A percentile compares a stretch with the other conserved stretches of the same genome.
Conservation (phyloP, 2,329 filamentous ascomycete species). For the Aureobasidium vineae region DNA sequence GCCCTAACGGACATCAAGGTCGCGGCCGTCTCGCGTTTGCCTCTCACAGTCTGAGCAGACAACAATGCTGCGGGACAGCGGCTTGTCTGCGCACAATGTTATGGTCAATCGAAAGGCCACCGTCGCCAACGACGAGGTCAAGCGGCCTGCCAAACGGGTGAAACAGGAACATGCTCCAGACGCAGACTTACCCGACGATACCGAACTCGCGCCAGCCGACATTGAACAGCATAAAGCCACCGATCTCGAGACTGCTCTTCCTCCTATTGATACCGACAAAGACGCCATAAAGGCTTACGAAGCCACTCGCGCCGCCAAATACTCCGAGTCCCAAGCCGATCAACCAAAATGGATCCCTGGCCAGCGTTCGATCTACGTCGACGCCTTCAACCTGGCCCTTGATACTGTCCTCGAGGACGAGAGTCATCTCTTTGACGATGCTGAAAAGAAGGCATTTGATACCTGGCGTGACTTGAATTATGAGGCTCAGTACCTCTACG, state of each 20-base stretch:
- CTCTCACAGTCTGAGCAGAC: neutral
- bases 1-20: slow-evolving; percentile 13
- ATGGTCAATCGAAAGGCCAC: slow-evolving; percentile 51
- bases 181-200: slow-evolving; percentile 16
- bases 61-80: slow-evolving; percentile 42
- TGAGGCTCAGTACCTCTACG: slow-evolving; percentile 91
- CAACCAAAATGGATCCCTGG: slow-evolving; percentile 68
- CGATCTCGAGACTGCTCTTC: slow-evolving; percentile 69
- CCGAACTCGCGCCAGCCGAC: slow-evolving; percentile 34
- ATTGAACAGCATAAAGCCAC: slow-evolving; percentile 45
- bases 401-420: slow-evolving; percentile 89
- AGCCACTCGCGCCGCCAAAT: slow-evolving; percentile 48
- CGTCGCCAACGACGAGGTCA: slow-evolving; percentile 40
- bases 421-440: slow-evolving; percentile 77
- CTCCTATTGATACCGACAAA: slow-evolving; percentile 63
- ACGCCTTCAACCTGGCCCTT: slow-evolving; percentile 91
- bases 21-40: neutral
- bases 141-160: slow-evolving; percentile 44
- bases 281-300: slow-evolving; percentile 80
- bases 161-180: slow-evolving; percentile 37
- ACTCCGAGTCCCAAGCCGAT: slow-evolving; percentile 34
- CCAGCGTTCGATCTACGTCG: slow-evolving; percentile 89
- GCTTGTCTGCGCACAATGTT: slow-evolving; percentile 48
- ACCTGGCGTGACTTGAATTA: slow-evolving; percentile 73
- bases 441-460: slow-evolving; percentile 72